Conservation (phyloP, 768 basidiomycete genomes). For the Tylopilus sp. region DNA sequence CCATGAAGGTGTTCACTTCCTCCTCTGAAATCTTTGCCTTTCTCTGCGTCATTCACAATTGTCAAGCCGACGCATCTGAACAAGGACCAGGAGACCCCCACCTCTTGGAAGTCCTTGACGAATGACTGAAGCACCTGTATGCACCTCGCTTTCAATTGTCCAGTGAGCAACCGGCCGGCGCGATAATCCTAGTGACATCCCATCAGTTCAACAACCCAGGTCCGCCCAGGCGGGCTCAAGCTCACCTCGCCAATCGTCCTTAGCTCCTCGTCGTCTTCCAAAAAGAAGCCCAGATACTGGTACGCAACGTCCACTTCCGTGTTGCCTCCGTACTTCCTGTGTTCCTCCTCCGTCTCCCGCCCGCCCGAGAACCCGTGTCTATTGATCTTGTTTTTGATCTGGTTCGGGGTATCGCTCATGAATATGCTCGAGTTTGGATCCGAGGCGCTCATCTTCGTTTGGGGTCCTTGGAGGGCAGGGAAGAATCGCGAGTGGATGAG, state of each 20-base stretch:
- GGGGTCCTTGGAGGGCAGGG: slow-evolving; percentile 95
- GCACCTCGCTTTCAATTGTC: slow-evolving; percentile 86
- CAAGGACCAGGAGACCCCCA: slow-evolving; percentile 26
- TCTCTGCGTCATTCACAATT: slow-evolving; percentile 46
- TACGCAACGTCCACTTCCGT: slow-evolving; percentile 95
- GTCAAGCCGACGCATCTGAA: background rate
- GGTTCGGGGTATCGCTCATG: slow-evolving; percentile 89
- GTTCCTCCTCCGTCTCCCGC: slow-evolving; percentile 93
- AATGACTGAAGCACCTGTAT: slow-evolving; percentile 81
- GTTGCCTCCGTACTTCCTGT: slow-evolving; percentile 82
- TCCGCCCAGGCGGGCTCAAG: too few species aligned
- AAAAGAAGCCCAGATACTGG: slow-evolving; percentile 92
- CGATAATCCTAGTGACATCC: slow-evolving; percentile 76
- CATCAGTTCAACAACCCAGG: background rate
- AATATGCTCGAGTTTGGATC: slow-evolving; percentile 90
- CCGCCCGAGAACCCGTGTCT: slow-evolving; percentile 96
- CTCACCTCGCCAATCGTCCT: slow-evolving; percentile 68
- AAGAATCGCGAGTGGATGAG: slow-evolving; percentile 96
- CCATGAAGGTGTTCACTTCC: slow-evolving; percentile 74
- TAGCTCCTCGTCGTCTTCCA: slow-evolving; percentile 92
- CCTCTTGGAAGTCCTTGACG: slow-evolving; percentile 83
- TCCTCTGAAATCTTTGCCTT: slow-evolving; percentile 80
- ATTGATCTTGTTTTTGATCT: slow-evolving; percentile 98
- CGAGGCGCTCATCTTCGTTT: slow-evolving; percentile 99
- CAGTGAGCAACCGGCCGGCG: slow-evolving; percentile 80